These are phyloP conservation scores for Boletellus ananiceps DNA, from an alignment of 768 basidiomycete genomes.

Conservation along the genomic window DNA sequence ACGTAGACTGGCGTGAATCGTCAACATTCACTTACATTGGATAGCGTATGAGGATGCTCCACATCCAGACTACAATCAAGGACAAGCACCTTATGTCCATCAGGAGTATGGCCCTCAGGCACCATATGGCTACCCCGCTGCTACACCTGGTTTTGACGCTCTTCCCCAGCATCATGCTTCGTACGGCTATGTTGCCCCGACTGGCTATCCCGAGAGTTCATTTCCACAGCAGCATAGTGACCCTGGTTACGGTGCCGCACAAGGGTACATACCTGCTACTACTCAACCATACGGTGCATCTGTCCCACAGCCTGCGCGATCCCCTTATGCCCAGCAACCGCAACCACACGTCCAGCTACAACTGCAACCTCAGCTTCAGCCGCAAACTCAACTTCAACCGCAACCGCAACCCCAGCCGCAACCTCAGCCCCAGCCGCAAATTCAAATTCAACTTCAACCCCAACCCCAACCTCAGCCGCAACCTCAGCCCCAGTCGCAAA, in stretches of 20 bases:
- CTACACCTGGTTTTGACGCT: conserved; percentile 39
- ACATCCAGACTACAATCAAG: conserved; percentile 27
- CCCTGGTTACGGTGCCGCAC: conserved; percentile 19
- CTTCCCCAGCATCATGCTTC: conserved; percentile 32
- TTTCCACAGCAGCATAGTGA: conserved; percentile 27
- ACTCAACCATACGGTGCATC: conserved; percentile 21
- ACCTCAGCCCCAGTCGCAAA: conserved; percentile 38
- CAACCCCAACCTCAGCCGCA: conserved; percentile 28
- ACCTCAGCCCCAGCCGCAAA: conserved; percentile 27
- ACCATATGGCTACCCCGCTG: conserved; percentile 44
- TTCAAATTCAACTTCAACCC: conserved; percentile 27
- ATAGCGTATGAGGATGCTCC: conserved; percentile 50
- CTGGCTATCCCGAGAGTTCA: conserved; percentile 24
- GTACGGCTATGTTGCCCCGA: conserved; percentile 22
- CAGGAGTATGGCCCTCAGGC: conserved; percentile 36
- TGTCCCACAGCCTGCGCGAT: conserved; percentile 26
- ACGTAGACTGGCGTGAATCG: conserved; percentile 13
- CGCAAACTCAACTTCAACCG: conserved; percentile 35
- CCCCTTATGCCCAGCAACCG: conserved; percentile 30
- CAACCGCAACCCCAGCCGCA: conserved; percentile 30
- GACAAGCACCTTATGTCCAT: conserved; percentile 25
- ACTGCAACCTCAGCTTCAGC: conserved; percentile 31
- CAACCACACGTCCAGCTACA: conserved; percentile 11
- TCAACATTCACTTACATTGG: conserved; percentile 7
- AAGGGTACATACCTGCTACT: conserved; percentile 17